Conservation (phyloP, 2,329 filamentous ascomycete species). For the Colletotrichum incanum region DNA sequence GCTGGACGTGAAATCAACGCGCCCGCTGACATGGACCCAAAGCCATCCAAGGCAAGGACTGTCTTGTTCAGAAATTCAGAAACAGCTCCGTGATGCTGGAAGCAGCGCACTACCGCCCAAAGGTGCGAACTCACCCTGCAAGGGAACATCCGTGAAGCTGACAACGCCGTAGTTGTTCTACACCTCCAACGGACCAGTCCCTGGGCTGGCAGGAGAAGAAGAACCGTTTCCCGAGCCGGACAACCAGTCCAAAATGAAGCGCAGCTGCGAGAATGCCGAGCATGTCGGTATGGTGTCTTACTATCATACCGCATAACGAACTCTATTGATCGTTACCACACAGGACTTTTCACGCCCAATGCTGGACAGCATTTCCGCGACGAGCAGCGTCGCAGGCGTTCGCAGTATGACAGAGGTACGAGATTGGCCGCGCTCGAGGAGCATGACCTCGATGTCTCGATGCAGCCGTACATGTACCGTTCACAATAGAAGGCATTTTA, state of each 20-base stretch:
- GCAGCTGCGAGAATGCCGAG: slow-evolving; percentile 89
- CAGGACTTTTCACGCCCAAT: slow-evolving; percentile 86
- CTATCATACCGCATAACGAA: not conserved
- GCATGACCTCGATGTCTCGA: slow-evolving; percentile 65
- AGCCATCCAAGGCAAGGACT: slow-evolving; percentile 93
- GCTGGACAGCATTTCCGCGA: slow-evolving; percentile 81
- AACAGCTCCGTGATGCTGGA: slow-evolving; percentile 98
- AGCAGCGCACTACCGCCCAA: slow-evolving; percentile 84
- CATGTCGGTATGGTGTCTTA: slow-evolving; percentile 76
- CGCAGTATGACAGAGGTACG: slow-evolving; percentile 87
- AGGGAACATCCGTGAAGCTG: not conserved
- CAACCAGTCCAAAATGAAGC: slow-evolving; percentile 89
- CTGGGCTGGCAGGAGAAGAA: slow-evolving; percentile 76
- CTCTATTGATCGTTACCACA: not conserved
- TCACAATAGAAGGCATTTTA: slow-evolving; percentile 45
- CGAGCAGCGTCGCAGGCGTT: slow-evolving; percentile 82
- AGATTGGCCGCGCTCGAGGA: slow-evolving; percentile 79
- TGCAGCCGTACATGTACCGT: slow-evolving; percentile 53
- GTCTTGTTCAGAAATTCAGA: slow-evolving; percentile 93
- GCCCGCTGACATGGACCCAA: slow-evolving; percentile 56
- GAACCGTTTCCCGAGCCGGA: slow-evolving; percentile 84
- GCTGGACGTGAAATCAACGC: rapidly evolving
- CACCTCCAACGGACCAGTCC: slow-evolving; percentile 63
- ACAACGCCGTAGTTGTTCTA: slow-evolving; percentile 63
- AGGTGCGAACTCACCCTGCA: slow-evolving; percentile 65